Percentiles rank a stretch among this genome's conserved stretches.
phyloP scores from a whole-genome alignment of 768 basidiomycete genomes.

The Leccinum boreale region DNA sequence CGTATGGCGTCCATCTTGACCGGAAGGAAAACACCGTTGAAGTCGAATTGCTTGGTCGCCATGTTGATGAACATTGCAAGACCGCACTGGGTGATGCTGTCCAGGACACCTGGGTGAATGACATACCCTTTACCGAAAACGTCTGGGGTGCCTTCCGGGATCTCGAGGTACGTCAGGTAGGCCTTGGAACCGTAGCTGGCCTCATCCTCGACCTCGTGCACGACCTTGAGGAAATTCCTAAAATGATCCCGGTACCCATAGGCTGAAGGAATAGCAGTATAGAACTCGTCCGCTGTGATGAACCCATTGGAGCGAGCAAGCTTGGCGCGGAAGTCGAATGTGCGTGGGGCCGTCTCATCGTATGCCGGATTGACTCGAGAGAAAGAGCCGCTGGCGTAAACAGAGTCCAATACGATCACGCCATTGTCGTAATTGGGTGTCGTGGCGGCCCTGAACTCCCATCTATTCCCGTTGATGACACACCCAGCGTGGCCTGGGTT shows the following conservation, averaged over 20 bases:
- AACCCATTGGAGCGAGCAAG: slow-evolving; percentile 20
- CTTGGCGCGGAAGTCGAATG: slow-evolving; percentile 21
- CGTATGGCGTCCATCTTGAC: slow-evolving; percentile 30
- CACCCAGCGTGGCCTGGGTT: slow-evolving; percentile 24
- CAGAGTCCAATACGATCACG: slow-evolving; percentile 26
- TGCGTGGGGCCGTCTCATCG: slow-evolving; percentile 19
- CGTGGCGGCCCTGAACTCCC: slow-evolving; percentile 30
- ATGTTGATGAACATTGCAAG: slow-evolving; percentile 30
- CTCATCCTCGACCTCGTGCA: slow-evolving; percentile 28
- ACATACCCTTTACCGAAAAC: slow-evolving; percentile 30
- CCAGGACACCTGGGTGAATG: slow-evolving; percentile 33
- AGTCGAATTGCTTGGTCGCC: slow-evolving; percentile 30
- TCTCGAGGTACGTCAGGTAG: slow-evolving; percentile 24
- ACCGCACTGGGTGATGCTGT: slow-evolving; percentile 24
- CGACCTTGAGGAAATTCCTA: slow-evolving; percentile 26
- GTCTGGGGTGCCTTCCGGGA: slow-evolving; percentile 22
- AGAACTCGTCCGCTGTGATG: slow-evolving; percentile 19
- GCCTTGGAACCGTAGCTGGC: slow-evolving; percentile 26
- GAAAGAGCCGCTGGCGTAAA: slow-evolving; percentile 29
- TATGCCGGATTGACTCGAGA: slow-evolving; percentile 26
- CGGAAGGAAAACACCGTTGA: slow-evolving; percentile 31
- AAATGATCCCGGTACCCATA: slow-evolving; percentile 25
- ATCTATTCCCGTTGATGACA: slow-evolving; percentile 25
- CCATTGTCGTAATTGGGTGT: slow-evolving; percentile 22
- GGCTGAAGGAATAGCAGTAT: slow-evolving; percentile 15